Base-by-base conservation (phyloP, 352 stramenopile genomes). In the Globisporangium cylindrosporum region DNA sequence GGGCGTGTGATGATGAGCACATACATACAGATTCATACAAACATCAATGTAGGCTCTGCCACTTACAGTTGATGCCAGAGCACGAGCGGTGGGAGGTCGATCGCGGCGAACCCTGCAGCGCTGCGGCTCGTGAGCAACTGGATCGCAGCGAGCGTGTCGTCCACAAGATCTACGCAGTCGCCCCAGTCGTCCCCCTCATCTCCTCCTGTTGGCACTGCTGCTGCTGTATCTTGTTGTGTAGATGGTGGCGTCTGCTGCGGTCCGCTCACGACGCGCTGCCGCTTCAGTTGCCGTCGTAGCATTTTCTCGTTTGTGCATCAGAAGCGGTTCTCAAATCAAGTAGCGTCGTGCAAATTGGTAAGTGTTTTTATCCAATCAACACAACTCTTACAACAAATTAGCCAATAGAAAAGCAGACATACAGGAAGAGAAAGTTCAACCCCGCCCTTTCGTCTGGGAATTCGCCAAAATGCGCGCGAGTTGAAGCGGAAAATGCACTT, bases 1-100 rank as follows among this genome's bases (percentile, higher is more conserved):
- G 27, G 3, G 38, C 38, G 38, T 18, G 3, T 5, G 4, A 46
- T 46, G 38, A 18, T 46, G 38, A 18, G 38, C 38, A 46, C 38
- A 46, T 46, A 18, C 12, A 6, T 46, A 14, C 9, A 49, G 15
- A 18, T 3, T 2, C 15, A 49, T 9, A 22, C 15, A n/a, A 18
- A 49, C 43, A 8, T 9, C 43, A 51, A 51, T 51, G 43, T 4
- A 61, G 18, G 29, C 4, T 60, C 14, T 7, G 27, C 14, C 20
- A 74, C 72, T 53, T 71, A 88, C 81, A 91, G 49, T 73, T 90
- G 83, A 53, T 91, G 83, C 72, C 76, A 81, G 20, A 90, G 43
- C 24, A 83, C 65, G 9, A 89, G 15, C 6, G 80, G 71, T 53
- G 81, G 74, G n/a, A 88, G 59, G 24, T 68, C 67, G 0, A 80